Percentiles rank a stretch among this genome's conserved stretches.
phyloP scores from a whole-genome alignment of 306 rosid genomes.

The Pachyrhizus erosus region DNA sequence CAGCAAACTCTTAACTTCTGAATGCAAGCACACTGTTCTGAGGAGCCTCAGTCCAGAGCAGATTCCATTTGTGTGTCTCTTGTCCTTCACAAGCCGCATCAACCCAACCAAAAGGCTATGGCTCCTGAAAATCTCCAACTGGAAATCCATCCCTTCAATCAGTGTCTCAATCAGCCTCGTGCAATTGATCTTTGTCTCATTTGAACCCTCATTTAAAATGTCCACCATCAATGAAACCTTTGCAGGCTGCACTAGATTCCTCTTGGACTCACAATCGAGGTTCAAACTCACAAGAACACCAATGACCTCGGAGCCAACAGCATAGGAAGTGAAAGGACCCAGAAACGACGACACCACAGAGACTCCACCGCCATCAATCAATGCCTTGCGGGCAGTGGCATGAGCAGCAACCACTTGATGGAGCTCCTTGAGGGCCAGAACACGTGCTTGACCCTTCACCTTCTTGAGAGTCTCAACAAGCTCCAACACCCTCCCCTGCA shows the following conservation, averaged over 20 bases:
- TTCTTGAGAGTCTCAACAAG: conserved; percentile 61
- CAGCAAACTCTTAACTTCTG: conserved; percentile 54
- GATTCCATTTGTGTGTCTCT: conserved; percentile 52
- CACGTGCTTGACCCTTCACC: conserved; percentile 75
- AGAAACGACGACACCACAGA: conserved; percentile 57
- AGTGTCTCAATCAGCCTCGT: conserved; percentile 57
- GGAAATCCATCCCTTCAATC: conserved; percentile 54
- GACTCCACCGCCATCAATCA: conserved; percentile 61
- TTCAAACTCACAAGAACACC: conserved; percentile 63
- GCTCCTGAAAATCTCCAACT: conserved; percentile 59
- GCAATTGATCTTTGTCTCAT: conserved; percentile 70
- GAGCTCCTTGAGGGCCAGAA: conserved; percentile 68
- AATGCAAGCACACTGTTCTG: conserved; percentile 49
- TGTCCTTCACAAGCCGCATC: conserved; percentile 68
- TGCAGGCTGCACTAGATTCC: conserved; percentile 59
- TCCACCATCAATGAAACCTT: conserved; percentile 69
- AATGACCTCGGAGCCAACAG: conserved; percentile 66
- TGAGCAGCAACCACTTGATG: conserved; percentile 60
- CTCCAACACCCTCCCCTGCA: conserved; percentile 69
- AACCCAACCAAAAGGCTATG: conserved; percentile 73
- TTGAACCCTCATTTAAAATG: conserved; percentile 70
- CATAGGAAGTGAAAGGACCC: conserved; percentile 72
- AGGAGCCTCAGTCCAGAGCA: conserved; percentile 59
- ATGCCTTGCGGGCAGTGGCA: conserved; percentile 55
- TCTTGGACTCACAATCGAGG: conserved; percentile 57